A percentile compares a stretch with the other conserved stretches of the same genome.
Evolutionary conservation across 805 yeast species (phyloP).

Genomic region (Teunomyces aglyptinius): DNA sequence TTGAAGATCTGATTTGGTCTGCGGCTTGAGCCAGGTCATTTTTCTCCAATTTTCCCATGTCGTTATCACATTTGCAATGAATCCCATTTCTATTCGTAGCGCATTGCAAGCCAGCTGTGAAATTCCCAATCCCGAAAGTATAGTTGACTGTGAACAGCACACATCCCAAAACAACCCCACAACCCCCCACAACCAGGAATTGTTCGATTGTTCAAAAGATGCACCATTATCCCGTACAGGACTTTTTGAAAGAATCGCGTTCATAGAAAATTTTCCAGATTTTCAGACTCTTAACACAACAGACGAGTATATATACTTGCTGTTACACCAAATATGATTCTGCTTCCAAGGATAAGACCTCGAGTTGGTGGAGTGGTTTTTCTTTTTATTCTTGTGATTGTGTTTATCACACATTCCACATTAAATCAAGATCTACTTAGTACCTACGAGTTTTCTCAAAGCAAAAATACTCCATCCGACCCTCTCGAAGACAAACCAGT

Average conservation of each 20-base stretch:
- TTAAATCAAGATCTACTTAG: not conserved
- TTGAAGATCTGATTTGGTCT: too few relatives aligned
- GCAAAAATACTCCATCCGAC: not conserved
- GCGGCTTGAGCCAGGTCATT: too few relatives aligned
- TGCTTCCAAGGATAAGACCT: constrained; percentile 2
- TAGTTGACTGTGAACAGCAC: too few relatives aligned
- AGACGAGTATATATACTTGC: not conserved
- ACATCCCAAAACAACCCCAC: too few relatives aligned
- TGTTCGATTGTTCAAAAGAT: too few relatives aligned
- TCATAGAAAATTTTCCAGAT: not conserved
- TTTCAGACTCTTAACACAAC: not conserved
- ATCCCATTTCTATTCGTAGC: too few relatives aligned
- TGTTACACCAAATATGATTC: not conserved
- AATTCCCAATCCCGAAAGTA: too few relatives aligned
- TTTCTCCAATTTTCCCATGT: too few relatives aligned
- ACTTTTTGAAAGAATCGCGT: not conserved
- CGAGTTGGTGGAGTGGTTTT: not conserved
- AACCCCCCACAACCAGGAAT: too few relatives aligned
- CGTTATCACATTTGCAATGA: too few relatives aligned
- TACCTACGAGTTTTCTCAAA: not conserved
- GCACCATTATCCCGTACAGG: too few relatives aligned
- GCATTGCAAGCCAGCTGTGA: too few relatives aligned
- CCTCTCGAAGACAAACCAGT: constrained; percentile 5
- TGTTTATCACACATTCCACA: not conserved
- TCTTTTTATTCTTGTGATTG: not conserved